Evolutionary conservation across 106 monocot genomes (phyloP), one percentile per base, ranked within the genome.

Genomic region (Dendrobium officinale): DNA sequence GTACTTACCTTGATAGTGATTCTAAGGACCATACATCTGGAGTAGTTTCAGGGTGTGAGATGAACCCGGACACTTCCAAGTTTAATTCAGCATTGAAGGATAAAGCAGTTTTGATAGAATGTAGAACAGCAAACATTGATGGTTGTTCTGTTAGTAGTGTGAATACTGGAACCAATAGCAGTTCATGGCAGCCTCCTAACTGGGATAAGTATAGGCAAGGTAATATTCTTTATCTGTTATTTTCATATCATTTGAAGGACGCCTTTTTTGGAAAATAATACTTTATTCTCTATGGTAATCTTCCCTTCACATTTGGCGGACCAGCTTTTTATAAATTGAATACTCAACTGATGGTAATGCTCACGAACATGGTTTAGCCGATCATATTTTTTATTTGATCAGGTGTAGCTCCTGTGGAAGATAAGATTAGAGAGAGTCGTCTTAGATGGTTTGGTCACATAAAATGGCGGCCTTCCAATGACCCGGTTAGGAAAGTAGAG

Each of bases 111-210:
- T 5, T 45, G 64, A 84, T 79, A 72, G 86, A 83, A 17, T 79
- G 48, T n/a, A 49, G 4, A 27, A 59, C 44, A 11, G 73, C 31
- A 73, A 82, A n/a, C 33, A 70, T 56, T 73, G 72, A 83, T 79
- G 75, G 75, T 66, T 82, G 80, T 79, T 78, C 79, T 66, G 66
- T 26, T 4, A 83, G 40, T 74, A 79, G n/a, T 77, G 77, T 29
- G 19, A 42, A 44, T 80, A 66, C 42, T 77, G 80, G 72, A 78
- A 67, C 59, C 79, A 51, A 40, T 26, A 80, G 73, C 42, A 80
- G 54, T 66, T 56, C 61, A 13, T 73, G 72, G 59, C 49, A 22
- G 58, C 68, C 45, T 33, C 18, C 75, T 37, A 42, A 74, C 9
- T 49, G 26, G n/a, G n/a, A 49, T 48, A 76, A 76, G 76, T 51